Percentiles rank a stretch among this genome's conserved stretches.
Evolutionary conservation across 768 basidiomycete species (phyloP).

Genomic region (Leccinum broughii): DNA sequence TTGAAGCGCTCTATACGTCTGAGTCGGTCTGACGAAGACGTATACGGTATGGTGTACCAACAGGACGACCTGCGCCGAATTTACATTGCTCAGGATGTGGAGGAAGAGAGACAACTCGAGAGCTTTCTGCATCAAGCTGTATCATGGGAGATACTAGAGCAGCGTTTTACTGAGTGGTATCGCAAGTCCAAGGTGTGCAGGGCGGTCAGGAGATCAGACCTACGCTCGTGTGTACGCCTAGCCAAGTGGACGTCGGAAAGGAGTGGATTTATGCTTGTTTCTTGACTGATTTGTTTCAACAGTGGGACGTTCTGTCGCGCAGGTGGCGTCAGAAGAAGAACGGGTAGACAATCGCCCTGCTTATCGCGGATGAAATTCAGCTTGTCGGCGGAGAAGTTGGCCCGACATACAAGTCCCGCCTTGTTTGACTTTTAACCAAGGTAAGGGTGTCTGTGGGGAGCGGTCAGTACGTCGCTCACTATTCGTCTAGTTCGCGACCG

Average conservation of each 20-base stretch:
- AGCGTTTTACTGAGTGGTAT: too few relatives aligned
- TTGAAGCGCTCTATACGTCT: not conserved
- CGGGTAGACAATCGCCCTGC: constrained; percentile 85
- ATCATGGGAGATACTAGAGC: too few relatives aligned
- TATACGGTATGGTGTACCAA: not conserved
- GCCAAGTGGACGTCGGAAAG: too few relatives aligned
- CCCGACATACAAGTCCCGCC: constrained; percentile 54
- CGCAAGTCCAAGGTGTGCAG: too few relatives aligned
- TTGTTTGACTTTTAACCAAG: not conserved
- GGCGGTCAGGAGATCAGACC: too few relatives aligned
- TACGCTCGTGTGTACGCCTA: too few relatives aligned
- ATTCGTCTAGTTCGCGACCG: too few relatives aligned
- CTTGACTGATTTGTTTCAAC: too few relatives aligned
- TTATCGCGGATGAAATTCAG: constrained; percentile 91
- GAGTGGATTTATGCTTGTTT: too few relatives aligned
- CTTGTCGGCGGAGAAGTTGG: constrained; percentile 92
- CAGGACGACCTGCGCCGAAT: not conserved
- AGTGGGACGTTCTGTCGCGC: constrained; percentile 84
- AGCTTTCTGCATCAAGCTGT: not conserved
- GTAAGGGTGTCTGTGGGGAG: too few relatives aligned
- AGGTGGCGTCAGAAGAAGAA: constrained; percentile 96
- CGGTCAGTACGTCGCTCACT: too few relatives aligned
- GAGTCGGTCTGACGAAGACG: not conserved
- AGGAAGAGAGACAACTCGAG: not conserved
- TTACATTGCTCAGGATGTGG: not conserved